phyloP scores from a whole-genome alignment of 164 flowering plant species.

The Pachysandra terminalis region DNA sequence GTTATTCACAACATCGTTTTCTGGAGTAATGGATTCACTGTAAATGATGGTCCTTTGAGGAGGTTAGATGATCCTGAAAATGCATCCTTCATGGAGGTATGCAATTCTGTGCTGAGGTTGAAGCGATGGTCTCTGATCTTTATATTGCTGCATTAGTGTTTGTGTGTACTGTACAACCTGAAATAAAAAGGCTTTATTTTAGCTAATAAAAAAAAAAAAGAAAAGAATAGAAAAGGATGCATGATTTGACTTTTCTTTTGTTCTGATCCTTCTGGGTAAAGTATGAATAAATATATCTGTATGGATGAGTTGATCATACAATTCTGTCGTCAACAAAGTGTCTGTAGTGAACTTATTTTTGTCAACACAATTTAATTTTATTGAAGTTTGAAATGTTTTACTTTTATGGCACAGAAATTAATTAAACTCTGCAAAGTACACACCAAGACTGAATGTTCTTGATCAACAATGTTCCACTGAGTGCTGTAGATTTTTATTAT shows the following conservation, averaged over 20 bases:
- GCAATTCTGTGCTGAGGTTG: background rate
- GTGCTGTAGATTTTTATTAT: background rate
- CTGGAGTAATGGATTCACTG: conserved; percentile 89
- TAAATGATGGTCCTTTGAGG: conserved; percentile 86
- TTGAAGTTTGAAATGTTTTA: background rate
- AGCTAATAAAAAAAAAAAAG: background rate
- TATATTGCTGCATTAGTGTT: background rate
- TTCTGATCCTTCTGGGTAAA: background rate
- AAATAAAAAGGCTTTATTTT: background rate
- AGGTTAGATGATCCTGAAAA: conserved; percentile 79
- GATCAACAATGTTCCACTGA: background rate
- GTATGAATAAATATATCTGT: no score
- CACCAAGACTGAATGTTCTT: no score
- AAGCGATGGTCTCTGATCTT: background rate
- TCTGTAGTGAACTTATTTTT: no score
- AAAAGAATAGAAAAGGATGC: no score
- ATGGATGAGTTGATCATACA: background rate
- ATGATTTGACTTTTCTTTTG: background rate
- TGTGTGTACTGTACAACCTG: background rate
- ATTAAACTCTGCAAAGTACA: no score
- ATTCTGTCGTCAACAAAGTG: background rate
- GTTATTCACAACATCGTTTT: conserved; percentile 56
- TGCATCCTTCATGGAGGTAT: conserved; percentile 69
- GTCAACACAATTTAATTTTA: background rate
- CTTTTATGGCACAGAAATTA: background rate